A percentile compares a stretch with the other conserved stretches of the same genome.
Conservation (phyloP, 179 eudicot species). For the Amaranthus tricolor region DNA sequence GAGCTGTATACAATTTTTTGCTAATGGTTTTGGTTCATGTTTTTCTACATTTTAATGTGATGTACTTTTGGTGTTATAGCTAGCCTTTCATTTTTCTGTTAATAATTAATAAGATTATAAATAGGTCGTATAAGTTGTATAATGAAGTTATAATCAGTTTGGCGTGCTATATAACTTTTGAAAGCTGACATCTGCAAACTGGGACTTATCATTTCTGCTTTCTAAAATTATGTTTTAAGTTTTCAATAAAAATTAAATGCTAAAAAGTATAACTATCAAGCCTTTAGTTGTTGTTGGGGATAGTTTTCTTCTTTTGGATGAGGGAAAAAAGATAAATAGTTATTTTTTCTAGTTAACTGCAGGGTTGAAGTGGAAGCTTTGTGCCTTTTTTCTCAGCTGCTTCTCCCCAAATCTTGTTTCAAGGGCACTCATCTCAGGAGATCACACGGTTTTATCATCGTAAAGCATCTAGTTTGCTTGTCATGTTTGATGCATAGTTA, state of each 20-base stretch:
- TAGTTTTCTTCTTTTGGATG: neutral
- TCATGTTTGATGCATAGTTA: neutral
- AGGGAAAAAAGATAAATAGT: neutral
- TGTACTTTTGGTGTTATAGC: neutral
- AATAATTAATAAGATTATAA: too few species aligned
- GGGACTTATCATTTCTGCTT: too few species aligned
- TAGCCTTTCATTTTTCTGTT: neutral
- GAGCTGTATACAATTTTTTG: neutral
- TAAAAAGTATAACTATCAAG: too few species aligned
- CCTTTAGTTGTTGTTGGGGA: neutral
- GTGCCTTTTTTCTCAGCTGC: neutral
- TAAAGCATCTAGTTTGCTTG: neutral
- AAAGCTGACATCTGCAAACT: too few species aligned
- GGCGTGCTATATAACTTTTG: too few species aligned
- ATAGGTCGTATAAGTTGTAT: too few species aligned
- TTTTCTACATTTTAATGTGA: neutral
- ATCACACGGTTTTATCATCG: neutral
- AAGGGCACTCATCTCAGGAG: neutral
- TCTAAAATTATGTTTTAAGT: too few species aligned
- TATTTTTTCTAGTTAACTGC: too few species aligned
- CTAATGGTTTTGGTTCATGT: conserved; percentile 1
- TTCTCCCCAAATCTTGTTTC: neutral
- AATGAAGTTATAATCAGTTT: too few species aligned
- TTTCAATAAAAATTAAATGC: too few species aligned
- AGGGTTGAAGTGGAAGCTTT: neutral